Percentiles rank a stretch among this genome's conserved stretches.
Conservation (phyloP, 495 filamentous ascomycete genomes). For the Aspergillus mulundensis region DNA sequence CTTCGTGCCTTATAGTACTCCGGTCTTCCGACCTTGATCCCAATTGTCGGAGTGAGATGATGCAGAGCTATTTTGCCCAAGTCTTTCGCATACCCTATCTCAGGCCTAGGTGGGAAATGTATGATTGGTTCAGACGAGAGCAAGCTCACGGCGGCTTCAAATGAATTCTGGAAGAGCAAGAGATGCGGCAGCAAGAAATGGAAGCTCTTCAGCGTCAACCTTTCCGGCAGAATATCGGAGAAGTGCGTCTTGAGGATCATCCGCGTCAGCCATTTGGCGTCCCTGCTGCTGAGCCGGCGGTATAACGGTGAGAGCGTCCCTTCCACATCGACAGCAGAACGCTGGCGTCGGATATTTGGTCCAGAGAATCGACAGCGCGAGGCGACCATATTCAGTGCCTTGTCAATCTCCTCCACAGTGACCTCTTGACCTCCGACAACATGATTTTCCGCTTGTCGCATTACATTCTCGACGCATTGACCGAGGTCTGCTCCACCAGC, state of each 20-base stretch:
- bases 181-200: slow-evolving; percentile 59
- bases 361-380: slow-evolving; percentile 65
- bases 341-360: slow-evolving; percentile 52
- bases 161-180: slow-evolving; percentile 61
- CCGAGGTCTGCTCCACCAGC: slow-evolving; percentile 62
- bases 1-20: slow-evolving; percentile 70
- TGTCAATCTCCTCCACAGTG: slow-evolving; percentile 72
- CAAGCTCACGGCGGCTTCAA: slow-evolving; percentile 47
- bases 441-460: slow-evolving; percentile 58
- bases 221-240: slow-evolving; percentile 53
- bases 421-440: slow-evolving; percentile 40
- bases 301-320: slow-evolving; percentile 52
- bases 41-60: slow-evolving; percentile 57
- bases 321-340: slow-evolving; percentile 40
- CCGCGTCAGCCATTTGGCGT: slow-evolving; percentile 87
- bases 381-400: slow-evolving; percentile 57
- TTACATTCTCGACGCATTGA: slow-evolving; percentile 62
- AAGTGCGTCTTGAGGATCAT: slow-evolving; percentile 72
- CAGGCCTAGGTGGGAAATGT: slow-evolving; percentile 38
- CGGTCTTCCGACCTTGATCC: slow-evolving; percentile 71
- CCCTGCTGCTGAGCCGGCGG: slow-evolving; percentile 56
- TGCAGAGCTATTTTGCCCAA: slow-evolving; percentile 38
- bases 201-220: slow-evolving; percentile 43
- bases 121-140: slow-evolving; percentile 39
- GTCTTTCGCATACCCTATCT: slow-evolving; percentile 28